Evolutionary conservation across 305 asterid genomes (phyloP), one percentile per base, ranked within the genome.

Genomic region (Nicotiana rustica): DNA sequence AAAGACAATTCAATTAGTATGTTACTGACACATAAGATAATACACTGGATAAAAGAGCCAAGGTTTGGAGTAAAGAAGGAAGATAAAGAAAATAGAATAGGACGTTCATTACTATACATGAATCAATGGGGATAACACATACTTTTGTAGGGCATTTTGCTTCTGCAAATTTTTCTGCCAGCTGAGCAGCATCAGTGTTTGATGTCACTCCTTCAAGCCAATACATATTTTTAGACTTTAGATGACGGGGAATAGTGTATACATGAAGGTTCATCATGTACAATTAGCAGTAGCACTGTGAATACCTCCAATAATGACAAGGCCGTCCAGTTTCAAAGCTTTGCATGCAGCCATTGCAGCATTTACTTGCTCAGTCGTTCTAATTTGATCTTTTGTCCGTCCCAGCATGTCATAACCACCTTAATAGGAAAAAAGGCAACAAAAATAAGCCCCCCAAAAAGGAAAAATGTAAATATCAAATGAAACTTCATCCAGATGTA

Each of bases 321-420:
- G 97, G 84, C 96, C 97, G 82, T 94, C 95, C 91, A 96, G 86
- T 86, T 92, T 93, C 91, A 96, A 87, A 70, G 89, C 84, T 68
- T 89, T 92, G 92, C 99, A 94, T 31, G 98, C 92, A 80, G 88
- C 87, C 85, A 93, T 88, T 59, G 99, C 91, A 81, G 99, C 97
- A 85, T 96, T 93, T 61, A 94, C 97, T 90, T 96, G 98, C 91
- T 94, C 99, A 25, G 90, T 92, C 60, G 97, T 92, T 90, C 97
- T 94, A 83, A 96, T 96, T 88, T 96, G 99, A 90, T 96, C 99
- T 86, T 92, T 90, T 49, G 98, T 96, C 79, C 99, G 91, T 80
- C 99, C 99, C 84, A 96, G 95, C 91, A 96, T 84, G 88, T 96
- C 99, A 85, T 94, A 96, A 62, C 99, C 99, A 67, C 99, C 99